Conservation (phyloP, 2,329 filamentous ascomycete genomes). For the Ustulina deusta region DNA sequence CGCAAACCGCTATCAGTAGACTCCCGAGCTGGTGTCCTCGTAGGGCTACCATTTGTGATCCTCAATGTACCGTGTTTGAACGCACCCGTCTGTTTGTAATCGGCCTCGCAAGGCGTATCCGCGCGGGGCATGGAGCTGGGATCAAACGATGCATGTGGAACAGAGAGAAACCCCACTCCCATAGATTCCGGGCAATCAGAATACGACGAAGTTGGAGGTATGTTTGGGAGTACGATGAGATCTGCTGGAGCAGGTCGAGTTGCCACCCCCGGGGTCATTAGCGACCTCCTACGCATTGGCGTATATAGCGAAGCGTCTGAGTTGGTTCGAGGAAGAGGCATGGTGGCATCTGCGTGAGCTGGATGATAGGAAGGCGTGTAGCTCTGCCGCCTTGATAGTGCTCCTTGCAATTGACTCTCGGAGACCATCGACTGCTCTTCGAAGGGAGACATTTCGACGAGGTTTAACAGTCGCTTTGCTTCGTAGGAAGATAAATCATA, state of each 20-base stretch:
- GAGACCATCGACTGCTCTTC: slow-evolving; percentile 53
- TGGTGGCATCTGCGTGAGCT: slow-evolving; percentile 41
- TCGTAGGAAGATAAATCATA: slow-evolving; percentile 61
- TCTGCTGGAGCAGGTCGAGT: slow-evolving; percentile 44
- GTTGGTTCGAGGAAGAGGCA: slow-evolving; percentile 55
- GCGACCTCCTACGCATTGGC: slow-evolving; percentile 51
- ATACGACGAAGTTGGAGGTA: slow-evolving; percentile 42
- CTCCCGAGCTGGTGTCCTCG: slow-evolving; percentile 54
- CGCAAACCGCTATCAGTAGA: slow-evolving; percentile 20
- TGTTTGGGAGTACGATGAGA: slow-evolving; percentile 29
- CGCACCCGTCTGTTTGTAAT: slow-evolving; percentile 71
- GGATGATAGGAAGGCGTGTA: slow-evolving; percentile 48
- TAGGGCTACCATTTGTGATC: slow-evolving; percentile 72
- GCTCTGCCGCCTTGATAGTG: slow-evolving; percentile 54
- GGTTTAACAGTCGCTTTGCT: slow-evolving; percentile 58
- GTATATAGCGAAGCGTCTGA: slow-evolving; percentile 57
- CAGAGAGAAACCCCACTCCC: slow-evolving; percentile 29
- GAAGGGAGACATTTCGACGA: slow-evolving; percentile 52
- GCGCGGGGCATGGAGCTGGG: slow-evolving; percentile 52
- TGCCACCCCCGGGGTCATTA: slow-evolving; percentile 50
- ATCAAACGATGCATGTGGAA: slow-evolving; percentile 46
- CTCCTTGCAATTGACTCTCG: slow-evolving; percentile 52
- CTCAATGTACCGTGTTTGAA: slow-evolving; percentile 73
- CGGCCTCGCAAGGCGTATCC: slow-evolving; percentile 64
- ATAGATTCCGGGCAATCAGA: slow-evolving; percentile 43